Conservation (phyloP, 345 rosid species). For the Psidium guajava region DNA sequence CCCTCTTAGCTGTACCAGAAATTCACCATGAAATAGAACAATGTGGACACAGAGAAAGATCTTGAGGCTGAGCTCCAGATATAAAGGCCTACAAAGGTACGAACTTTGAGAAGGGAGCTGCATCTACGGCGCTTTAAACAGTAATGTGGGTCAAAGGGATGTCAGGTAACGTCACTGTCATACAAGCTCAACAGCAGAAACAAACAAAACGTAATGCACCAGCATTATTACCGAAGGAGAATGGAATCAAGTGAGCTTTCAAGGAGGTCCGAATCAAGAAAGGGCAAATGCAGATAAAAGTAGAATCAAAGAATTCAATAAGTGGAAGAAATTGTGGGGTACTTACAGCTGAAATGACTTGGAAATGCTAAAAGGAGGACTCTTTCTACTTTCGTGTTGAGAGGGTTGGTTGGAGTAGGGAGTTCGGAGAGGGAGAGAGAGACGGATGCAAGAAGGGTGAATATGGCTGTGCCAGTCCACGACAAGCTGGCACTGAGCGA, state of each 20-base stretch:
- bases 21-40: slow-evolving; percentile 1
- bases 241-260: slow-evolving; percentile 5
- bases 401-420: too few species aligned
- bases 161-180: slow-evolving; percentile 6
- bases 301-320: not conserved
- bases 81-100: slow-evolving; percentile 1
- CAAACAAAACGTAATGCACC: not conserved
- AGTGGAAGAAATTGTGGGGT: not conserved
- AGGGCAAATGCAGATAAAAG: slow-evolving; percentile 2
- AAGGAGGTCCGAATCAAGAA: not conserved
- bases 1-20: not conserved
- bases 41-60: slow-evolving; percentile 12
- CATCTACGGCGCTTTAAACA: slow-evolving; percentile 15
- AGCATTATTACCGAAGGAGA: not conserved
- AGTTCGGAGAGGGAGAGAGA: not conserved
- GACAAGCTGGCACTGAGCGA: slow-evolving; percentile 38
- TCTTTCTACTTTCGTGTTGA: not conserved
- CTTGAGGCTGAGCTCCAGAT: slow-evolving; percentile 11
- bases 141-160: slow-evolving; percentile 6
- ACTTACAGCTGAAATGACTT: not conserved
- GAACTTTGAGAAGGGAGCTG: not conserved
- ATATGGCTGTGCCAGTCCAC: slow-evolving; percentile 37
- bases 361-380: slow-evolving; percentile 1
- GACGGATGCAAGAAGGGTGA: not conserved
- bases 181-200: slow-evolving; percentile 10